Evolutionary conservation across 306 rosid species (phyloP).

Genomic region (Mimosa bimucronata): DNA sequence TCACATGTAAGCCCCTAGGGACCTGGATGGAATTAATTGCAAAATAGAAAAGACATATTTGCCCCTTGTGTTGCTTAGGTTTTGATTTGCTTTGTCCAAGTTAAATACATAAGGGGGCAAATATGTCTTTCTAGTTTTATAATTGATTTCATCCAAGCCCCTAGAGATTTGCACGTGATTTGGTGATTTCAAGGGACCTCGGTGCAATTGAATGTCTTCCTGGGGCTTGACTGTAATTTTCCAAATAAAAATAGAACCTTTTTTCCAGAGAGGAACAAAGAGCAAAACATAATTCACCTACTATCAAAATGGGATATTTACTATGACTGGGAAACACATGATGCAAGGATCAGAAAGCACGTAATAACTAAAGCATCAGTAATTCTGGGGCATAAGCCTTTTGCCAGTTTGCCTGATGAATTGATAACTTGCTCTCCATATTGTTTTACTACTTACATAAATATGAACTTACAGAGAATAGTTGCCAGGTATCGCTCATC

Average conservation of each 20-base stretch:
- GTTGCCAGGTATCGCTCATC: slow-evolving; percentile 14
- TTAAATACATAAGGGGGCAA: no score
- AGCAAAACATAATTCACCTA: background rate
- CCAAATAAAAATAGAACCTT: background rate
- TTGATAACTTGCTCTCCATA: slow-evolving; percentile 6
- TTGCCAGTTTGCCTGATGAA: background rate
- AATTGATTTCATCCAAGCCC: no score
- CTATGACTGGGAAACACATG: background rate
- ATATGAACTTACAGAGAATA: background rate
- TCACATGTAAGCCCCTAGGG: no score
- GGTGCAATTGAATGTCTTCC: no score
- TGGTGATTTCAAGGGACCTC: no score
- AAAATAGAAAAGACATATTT: no score
- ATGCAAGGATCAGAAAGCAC: background rate
- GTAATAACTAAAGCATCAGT: background rate
- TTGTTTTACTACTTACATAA: slow-evolving; percentile 9
- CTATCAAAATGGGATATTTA: background rate
- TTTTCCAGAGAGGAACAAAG: background rate
- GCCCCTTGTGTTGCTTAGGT: no score
- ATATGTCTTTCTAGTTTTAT: no score
- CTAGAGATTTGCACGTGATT: no score
- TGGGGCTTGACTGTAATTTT: no score
- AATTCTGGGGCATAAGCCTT: background rate
- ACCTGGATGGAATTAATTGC: no score
- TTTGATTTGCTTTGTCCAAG: no score